phyloP scores from a whole-genome alignment of 768 basidiomycete genomes.

The Solioccasus polychromus region DNA sequence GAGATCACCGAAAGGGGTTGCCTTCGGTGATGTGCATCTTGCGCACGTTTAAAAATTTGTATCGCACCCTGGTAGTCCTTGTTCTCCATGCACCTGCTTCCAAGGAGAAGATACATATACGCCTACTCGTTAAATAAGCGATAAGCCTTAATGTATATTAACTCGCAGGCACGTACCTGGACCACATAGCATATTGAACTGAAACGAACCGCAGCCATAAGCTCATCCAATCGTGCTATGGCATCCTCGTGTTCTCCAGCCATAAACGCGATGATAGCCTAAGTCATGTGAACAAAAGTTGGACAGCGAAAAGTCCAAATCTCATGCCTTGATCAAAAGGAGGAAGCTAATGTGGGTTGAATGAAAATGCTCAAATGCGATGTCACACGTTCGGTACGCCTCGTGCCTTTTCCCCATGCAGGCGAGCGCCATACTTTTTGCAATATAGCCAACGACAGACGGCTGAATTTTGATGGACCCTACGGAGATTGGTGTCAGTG shows the following conservation, averaged over 20 bases:
- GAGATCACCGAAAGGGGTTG: neutral
- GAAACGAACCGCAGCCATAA: neutral
- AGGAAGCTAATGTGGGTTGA: neutral
- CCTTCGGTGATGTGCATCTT: neutral
- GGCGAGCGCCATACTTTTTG: neutral
- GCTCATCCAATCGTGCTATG: neutral
- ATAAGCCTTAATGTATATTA: neutral
- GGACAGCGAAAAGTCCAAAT: neutral
- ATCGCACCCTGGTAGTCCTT: neutral
- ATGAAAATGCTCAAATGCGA: neutral
- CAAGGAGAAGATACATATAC: neutral
- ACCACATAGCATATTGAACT: neutral
- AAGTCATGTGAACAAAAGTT: neutral
- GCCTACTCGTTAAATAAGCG: neutral
- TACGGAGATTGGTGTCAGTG: neutral
- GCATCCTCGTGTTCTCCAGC: conserved; percentile 1
- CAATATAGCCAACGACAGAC: neutral
- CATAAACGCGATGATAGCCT: conserved; percentile 3
- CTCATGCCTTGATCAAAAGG: conserved; percentile 6
- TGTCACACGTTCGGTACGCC: conserved; percentile 1
- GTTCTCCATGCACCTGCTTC: neutral
- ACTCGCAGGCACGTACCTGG: neutral
- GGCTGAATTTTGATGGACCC: neutral
- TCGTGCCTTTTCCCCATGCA: neutral
- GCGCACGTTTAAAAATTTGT: neutral